Conservation (phyloP, 805 yeast species). For the Blastobotrys mokoenaii region DNA sequence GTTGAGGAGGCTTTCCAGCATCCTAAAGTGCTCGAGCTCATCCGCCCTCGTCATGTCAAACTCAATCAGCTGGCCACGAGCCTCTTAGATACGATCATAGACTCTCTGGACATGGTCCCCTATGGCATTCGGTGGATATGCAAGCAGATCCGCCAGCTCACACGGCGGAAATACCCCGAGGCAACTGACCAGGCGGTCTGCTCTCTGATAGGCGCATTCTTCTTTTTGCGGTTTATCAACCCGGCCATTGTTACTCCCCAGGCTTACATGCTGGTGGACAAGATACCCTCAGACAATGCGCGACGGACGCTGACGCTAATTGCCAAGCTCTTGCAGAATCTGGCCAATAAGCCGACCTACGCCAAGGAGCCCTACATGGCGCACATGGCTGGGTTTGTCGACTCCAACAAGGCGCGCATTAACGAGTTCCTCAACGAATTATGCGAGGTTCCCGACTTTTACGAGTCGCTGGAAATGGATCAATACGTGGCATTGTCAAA, state of each 20-base stretch:
- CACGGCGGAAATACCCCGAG: conserved; percentile 50
- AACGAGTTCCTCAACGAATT: conserved; percentile 27
- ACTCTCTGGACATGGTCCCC: conserved; percentile 54
- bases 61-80: conserved; percentile 20
- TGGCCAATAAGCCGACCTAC: conserved; percentile 73
- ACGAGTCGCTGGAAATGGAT: conserved; percentile 32
- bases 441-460: conserved; percentile 34
- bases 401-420: conserved; percentile 24
- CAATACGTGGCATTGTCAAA: conserved; percentile 32
- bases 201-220: conserved; percentile 66
- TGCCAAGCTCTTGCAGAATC: conserved; percentile 76
- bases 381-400: conserved; percentile 21
- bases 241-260: conserved; percentile 92
- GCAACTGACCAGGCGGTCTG: conserved; percentile 33
- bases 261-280: conserved; percentile 34
- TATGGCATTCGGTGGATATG: conserved; percentile 65
- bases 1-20: conserved; percentile 26
- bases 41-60: conserved; percentile 22
- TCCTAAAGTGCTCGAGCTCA: conserved; percentile 23
- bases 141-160: conserved; percentile 52
- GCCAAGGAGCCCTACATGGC: conserved; percentile 40
- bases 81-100: conserved; percentile 45
- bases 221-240: conserved; percentile 71
- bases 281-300: conserved; percentile 31
- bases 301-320: conserved; percentile 66